Percentiles rank a stretch among this genome's conserved stretches.
These are phyloP conservation scores for Fusarium buharicum DNA, from an alignment of 2,329 filamentous ascomycete species.

Conservation along the genomic window DNA sequence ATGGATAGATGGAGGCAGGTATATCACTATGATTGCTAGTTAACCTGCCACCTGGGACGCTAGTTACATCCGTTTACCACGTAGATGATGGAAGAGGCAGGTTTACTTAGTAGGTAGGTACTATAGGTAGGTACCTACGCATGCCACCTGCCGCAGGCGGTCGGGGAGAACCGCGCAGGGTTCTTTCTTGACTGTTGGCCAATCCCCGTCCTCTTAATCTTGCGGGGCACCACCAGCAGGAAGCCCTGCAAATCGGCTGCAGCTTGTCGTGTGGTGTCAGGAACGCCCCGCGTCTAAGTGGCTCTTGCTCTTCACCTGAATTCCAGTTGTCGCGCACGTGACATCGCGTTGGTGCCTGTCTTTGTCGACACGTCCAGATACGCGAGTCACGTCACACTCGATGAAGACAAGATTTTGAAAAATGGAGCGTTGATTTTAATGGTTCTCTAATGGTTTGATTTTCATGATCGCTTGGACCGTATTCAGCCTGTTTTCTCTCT, in stretches of 20 bases:
- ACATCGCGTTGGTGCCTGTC: conserved; percentile 36
- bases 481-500: background rate
- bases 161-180: conserved; percentile 44
- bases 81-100: conserved; percentile 11
- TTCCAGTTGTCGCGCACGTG: conserved; percentile 36
- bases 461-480: background rate
- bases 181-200: conserved; percentile 31
- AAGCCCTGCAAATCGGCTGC: conserved; percentile 49
- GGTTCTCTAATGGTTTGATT: background rate
- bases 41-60: background rate
- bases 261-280: conserved; percentile 49
- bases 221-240: conserved; percentile 47
- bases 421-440: conserved; percentile 1
- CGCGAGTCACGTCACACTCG: conserved; percentile 21
- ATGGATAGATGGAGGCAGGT: too few species aligned
- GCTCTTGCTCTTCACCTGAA: conserved; percentile 27
- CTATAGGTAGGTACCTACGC: background rate
- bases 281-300: conserved; percentile 53
- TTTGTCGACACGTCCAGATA: conserved; percentile 20
- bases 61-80: too few species aligned
- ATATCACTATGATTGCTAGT: too few species aligned
- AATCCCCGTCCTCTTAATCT: conserved; percentile 35
- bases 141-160: conserved; percentile 32
- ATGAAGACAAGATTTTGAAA: background rate
- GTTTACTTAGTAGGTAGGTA: too few species aligned